Evolutionary conservation across 352 stramenopile species (phyloP), one percentile per base, ranked within the genome.

Genomic region (Pythium periplocum): DNA sequence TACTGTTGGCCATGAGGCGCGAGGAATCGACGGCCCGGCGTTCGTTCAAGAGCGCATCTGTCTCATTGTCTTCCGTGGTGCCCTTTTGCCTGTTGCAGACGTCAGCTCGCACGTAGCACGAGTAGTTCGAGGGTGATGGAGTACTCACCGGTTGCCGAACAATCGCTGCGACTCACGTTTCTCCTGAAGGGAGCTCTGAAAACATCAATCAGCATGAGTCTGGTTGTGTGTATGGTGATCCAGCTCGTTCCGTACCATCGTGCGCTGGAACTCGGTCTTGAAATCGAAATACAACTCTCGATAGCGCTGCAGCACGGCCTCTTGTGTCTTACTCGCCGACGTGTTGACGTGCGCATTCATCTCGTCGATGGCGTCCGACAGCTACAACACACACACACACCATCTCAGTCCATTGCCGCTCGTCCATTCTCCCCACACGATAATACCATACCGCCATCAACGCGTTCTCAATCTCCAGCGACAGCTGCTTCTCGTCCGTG

Each of bases 261-360:
- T 89, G 32, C 83, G 78, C 64, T 96, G 85, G 65, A 98, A 98
- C 67, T 98, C 93, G 30, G 85, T 94, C 38, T 90, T 95, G 38
- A 96, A 96, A 71, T 98, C 93, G 59, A 98, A 98, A 45, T 98
- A 84, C 50, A 98, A 86, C 69, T 98, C 94, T 32, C 93, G 85
- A 68, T 98, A 98, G 42, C 95, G 82, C 69, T 98, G 94, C 37
- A 98, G 69, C 45, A 98, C 69, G 3, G 86, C 86, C 51, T 95
- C 85, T 55, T 95, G 85, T 37, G 80, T 78, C 57, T 92, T 95
- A 26, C 77, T 71, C 9, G 73, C 75, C 49, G 83, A 90, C 39
- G 68, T 74, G 53, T 82, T 86, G 43, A 82, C 73, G 42, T 80
- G 73, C n/a, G 72, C 49, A 58, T 71, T 91, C 85, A 93, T 93